Conservation (phyloP, 768 basidiomycete species). For the Termitomyces sp. region DNA sequence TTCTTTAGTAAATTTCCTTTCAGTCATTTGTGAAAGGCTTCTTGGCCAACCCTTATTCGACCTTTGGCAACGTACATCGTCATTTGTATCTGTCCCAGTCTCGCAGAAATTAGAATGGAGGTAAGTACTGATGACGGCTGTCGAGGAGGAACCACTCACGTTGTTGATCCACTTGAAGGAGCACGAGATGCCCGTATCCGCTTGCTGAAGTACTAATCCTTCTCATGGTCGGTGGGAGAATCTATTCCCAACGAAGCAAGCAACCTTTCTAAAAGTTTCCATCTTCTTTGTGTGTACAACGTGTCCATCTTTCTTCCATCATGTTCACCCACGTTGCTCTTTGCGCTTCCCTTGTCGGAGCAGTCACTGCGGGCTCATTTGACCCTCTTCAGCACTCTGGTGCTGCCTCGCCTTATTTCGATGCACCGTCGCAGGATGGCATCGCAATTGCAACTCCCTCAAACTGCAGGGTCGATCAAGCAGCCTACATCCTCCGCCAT, state of each 20-base stretch:
- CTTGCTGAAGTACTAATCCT: neutral
- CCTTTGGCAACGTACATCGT: too few species aligned
- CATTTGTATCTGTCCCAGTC: too few species aligned
- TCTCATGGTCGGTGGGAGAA: neutral
- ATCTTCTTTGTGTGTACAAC: neutral
- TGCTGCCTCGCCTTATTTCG: constrained; percentile 38
- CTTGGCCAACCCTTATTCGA: too few species aligned
- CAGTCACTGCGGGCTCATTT: constrained; percentile 16
- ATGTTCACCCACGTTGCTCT: neutral
- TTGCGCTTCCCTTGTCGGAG: neutral
- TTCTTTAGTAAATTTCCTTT: too few species aligned
- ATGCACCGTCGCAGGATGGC: constrained; percentile 34
- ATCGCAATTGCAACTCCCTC: constrained; percentile 28
- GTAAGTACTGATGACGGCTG: too few species aligned
- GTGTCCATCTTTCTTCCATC: neutral
- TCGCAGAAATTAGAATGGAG: neutral
- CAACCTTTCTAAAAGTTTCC: neutral
- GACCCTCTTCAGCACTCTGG: constrained; percentile 41
- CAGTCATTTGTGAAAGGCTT: too few species aligned
- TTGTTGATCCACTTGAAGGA: neutral
- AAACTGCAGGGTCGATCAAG: constrained; percentile 39
- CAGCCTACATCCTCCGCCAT: constrained; percentile 41
- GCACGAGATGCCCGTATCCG: neutral
- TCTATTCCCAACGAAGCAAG: neutral
- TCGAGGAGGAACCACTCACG: neutral